These are phyloP conservation scores for Talaromyces sp. DNA, from an alignment of 2,329 filamentous ascomycete genomes.

Conservation along the genomic window DNA sequence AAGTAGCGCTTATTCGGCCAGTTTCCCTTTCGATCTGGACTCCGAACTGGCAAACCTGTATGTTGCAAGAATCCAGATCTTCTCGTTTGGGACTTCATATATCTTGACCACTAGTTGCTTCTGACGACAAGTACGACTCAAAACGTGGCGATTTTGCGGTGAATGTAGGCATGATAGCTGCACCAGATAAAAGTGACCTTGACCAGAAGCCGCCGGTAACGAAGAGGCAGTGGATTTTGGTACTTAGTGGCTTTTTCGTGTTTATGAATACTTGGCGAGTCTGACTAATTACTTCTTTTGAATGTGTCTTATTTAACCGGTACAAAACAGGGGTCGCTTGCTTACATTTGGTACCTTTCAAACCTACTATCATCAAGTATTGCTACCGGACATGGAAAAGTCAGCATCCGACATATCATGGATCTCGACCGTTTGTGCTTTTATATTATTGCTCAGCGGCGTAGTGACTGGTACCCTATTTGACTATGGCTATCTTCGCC, in stretches of 20 bases:
- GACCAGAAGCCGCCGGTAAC: neutral
- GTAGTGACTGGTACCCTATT: slow-evolving; percentile 31
- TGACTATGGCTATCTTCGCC: slow-evolving; percentile 47
- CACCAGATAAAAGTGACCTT: no score
- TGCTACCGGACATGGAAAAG: slow-evolving; percentile 29
- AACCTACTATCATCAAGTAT: slow-evolving; percentile 21
- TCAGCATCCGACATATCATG: neutral
- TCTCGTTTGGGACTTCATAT: no score
- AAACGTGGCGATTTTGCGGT: no score
- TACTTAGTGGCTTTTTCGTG: slow-evolving; percentile 28
- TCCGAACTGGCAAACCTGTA: no score
- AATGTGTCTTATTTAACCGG: neutral
- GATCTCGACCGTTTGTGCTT: neutral
- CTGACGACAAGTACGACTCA: no score
- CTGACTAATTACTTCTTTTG: neutral
- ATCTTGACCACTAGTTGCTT: no score
- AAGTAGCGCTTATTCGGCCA: no score
- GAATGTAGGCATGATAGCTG: no score
- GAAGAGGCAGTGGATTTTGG: slow-evolving; percentile 22
- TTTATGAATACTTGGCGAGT: slow-evolving; percentile 32
- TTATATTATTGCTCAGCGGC: neutral
- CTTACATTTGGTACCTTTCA: slow-evolving; percentile 25
- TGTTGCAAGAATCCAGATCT: no score
- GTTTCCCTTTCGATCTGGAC: no score
- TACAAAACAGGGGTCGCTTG: slow-evolving; percentile 4